Conservation (phyloP, 805 yeast species). For the Pichia cabralensis region DNA sequence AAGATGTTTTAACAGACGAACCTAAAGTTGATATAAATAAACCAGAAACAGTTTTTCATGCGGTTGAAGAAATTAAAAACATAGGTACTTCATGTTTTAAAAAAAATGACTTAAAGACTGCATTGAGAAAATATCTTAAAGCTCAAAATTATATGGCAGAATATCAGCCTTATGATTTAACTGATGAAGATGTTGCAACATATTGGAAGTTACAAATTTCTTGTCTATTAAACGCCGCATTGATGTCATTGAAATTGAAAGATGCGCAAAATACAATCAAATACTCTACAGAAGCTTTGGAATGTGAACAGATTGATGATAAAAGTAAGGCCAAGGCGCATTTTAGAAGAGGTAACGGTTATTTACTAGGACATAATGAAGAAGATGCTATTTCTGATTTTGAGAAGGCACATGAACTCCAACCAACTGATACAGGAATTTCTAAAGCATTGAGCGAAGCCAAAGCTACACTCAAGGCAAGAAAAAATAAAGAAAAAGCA, state of each 20-base stretch:
- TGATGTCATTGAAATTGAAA: constrained; percentile 58
- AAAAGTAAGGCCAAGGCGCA: constrained; percentile 75
- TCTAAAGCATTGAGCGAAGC: constrained; percentile 53
- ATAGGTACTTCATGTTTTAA: constrained; percentile 74
- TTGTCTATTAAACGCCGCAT: constrained; percentile 60
- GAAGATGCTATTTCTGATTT: constrained; percentile 62
- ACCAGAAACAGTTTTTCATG: constrained; percentile 59
- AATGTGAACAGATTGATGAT: constrained; percentile 46
- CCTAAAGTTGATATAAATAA: constrained; percentile 46
- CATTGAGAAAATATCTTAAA: constrained; percentile 64
- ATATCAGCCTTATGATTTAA: constrained; percentile 62
- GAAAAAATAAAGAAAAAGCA: constrained; percentile 59
- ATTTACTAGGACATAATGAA: constrained; percentile 50
- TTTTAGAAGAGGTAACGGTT: constrained; percentile 78
- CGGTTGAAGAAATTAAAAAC: constrained; percentile 55
- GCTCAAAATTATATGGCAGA: constrained; percentile 61
- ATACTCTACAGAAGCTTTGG: constrained; percentile 60
- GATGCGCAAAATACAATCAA: constrained; percentile 43
- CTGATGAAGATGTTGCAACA: constrained; percentile 40
- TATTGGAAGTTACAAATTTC: constrained; percentile 51
- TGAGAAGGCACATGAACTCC: constrained; percentile 49
- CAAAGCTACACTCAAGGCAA: constrained; percentile 38
- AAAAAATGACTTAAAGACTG: constrained; percentile 42
- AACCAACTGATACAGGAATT: constrained; percentile 69
- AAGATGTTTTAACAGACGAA: constrained; percentile 68